These are phyloP conservation scores for Cutaneotrichosporon dermatis DNA, from an alignment of 1,284 basidiomycete genomes.

Conservation along the genomic window DNA sequence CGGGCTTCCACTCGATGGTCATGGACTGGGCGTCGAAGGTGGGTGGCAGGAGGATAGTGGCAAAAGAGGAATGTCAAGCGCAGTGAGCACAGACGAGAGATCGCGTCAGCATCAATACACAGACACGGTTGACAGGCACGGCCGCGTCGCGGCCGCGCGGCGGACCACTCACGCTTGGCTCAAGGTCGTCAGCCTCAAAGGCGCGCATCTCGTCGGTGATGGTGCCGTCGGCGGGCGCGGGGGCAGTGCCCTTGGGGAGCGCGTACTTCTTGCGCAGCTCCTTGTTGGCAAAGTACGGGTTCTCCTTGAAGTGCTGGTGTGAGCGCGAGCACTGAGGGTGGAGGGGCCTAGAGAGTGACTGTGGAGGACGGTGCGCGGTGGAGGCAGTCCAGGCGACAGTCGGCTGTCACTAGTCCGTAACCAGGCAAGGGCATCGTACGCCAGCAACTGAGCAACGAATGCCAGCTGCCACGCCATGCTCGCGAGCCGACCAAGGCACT, in stretches of 20 bases:
- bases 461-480: too few relatives aligned
- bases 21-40: constrained; percentile 19
- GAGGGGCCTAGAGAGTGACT: too few relatives aligned
- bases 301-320: constrained; percentile 44
- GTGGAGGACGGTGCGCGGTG: too few relatives aligned
- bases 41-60: background rate
- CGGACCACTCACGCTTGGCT: constrained; percentile 25
- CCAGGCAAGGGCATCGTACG: background rate
- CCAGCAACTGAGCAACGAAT: too few relatives aligned
- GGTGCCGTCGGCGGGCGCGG: constrained; percentile 32
- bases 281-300: constrained; percentile 47
- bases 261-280: constrained; percentile 42
- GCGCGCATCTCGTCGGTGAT: constrained; percentile 35
- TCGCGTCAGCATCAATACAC: background rate
- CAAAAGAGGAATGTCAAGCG: background rate
- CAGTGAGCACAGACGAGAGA: background rate
- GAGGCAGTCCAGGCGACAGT: too few relatives aligned
- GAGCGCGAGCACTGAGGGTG: background rate
- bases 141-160: too few relatives aligned
- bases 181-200: constrained; percentile 33
- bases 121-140: background rate
- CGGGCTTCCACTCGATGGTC: constrained; percentile 53
- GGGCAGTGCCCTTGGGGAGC: constrained; percentile 23
- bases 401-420: too few relatives aligned
- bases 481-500: too few relatives aligned